Percentiles rank a stretch among this genome's conserved stretches.
phyloP scores from a whole-genome alignment of 2,329 filamentous ascomycete species.

The Xylariomycetidae sp. region DNA sequence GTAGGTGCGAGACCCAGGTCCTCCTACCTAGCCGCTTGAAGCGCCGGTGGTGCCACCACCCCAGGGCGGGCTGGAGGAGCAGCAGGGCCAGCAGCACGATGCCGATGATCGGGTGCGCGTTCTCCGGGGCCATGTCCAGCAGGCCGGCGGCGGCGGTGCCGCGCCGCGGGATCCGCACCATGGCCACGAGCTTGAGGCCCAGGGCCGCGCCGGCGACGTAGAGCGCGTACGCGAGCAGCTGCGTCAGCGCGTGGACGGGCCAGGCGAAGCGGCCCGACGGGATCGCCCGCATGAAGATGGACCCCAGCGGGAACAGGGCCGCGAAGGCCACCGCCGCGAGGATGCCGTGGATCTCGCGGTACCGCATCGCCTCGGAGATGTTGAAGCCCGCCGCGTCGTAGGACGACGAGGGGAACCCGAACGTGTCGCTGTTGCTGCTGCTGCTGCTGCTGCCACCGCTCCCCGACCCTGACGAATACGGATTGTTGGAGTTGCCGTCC shows the following conservation, averaged over 20 bases:
- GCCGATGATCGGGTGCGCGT: conserved; percentile 43
- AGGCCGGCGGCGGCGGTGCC: conserved; percentile 3
- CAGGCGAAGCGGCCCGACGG: conserved; percentile 32
- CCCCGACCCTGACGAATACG: too few species aligned
- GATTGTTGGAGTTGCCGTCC: too few species aligned
- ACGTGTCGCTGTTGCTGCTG: too few species aligned
- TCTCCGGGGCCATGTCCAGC: conserved; percentile 27
- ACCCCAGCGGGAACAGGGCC: conserved; percentile 39
- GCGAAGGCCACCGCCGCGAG: conserved; percentile 37
- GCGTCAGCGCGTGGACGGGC: conserved; percentile 34
- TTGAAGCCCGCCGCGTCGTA: conserved; percentile 16
- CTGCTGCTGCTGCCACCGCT: too few species aligned
- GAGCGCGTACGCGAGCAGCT: conserved; percentile 32
- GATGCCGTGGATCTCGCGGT: conserved; percentile 36
- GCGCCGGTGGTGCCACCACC: conserved; percentile 35
- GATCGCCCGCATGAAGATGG: conserved; percentile 36
- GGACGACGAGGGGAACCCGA: background rate
- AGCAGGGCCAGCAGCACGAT: conserved; percentile 35
- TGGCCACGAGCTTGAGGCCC: conserved; percentile 36
- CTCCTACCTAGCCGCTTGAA: conserved; percentile 34
- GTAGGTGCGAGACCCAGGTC: conserved; percentile 36
- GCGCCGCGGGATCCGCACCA: conserved; percentile 26
- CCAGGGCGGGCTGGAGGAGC: conserved; percentile 37
- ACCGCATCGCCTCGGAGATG: conserved; percentile 20
- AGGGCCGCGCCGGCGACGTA: conserved; percentile 36